Conservation (phyloP, 805 yeast species). For the Zygotorulaspora sp. region DNA sequence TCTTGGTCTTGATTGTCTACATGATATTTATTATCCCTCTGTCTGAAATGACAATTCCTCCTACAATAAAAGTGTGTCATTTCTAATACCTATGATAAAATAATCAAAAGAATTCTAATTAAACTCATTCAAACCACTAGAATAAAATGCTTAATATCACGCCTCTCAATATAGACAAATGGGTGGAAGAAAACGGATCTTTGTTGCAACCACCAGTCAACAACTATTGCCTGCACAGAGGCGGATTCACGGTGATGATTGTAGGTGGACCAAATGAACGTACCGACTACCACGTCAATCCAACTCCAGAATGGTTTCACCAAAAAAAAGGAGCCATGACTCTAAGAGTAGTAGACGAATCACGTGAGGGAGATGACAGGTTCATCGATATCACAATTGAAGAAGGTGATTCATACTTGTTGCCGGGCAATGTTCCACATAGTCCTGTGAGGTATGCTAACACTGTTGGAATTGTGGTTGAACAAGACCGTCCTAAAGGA, state of each 20-base stretch:
- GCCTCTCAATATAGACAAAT: conserved; percentile 73
- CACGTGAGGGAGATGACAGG: conserved; percentile 45
- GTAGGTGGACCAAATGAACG: conserved; percentile 96
- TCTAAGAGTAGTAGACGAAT: conserved; percentile 66
- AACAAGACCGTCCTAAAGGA: conserved; percentile 80
- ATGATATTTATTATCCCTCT: neutral
- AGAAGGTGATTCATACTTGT: conserved; percentile 84
- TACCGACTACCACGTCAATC: conserved; percentile 89
- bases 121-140: too few relatives aligned
- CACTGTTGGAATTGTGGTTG: conserved; percentile 87
- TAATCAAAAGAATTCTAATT: too few relatives aligned
- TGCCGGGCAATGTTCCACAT: conserved; percentile 84
- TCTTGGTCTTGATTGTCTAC: neutral
- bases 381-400: conserved; percentile 69
- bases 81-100: neutral
- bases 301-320: conserved; percentile 91
- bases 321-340: conserved; percentile 85
- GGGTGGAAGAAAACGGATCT: conserved; percentile 75
- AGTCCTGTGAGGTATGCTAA: conserved; percentile 82
- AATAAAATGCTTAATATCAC: conserved; percentile 21
- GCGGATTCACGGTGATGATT: conserved; percentile 91
- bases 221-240: conserved; percentile 83
- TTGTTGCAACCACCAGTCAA: conserved; percentile 88
- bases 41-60: neutral
- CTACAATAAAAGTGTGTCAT: neutral